Base-by-base conservation (phyloP, 176 grass and related monocot genomes). In the Avena atlantica region DNA sequence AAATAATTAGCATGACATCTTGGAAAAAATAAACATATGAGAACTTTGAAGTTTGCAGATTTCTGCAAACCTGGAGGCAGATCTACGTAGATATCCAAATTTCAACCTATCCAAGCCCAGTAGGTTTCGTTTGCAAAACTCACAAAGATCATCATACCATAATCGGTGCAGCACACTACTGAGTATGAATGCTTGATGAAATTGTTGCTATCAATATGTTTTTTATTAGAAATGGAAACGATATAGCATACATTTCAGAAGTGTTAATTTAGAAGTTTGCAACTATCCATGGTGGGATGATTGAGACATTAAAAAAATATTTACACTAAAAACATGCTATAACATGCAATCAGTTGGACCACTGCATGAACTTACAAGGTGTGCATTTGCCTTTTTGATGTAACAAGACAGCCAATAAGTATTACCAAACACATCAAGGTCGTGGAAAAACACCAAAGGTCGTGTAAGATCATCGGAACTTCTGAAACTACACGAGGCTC, bases 401-500 rank as follows among this genome's bases (percentile, higher is more conserved):
- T 50, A 50, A 50, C 11, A 50, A 50, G 12, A 58, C 53, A 21
- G 29, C 53, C 53, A 58, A 37, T 78, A 58, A 58, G 76, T 19
- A 59, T 78, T 78, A 59, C 55, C 76, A 79, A 79, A 79, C 77
- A 79, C 56, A 79, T 14, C 56, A 79, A 79, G 57, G 56, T 15
- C 76, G 76, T 42, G 77, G 77, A 23, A 79, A 79, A 12, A 79
- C 77, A 79, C 36, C 77, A 79, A 79, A 79, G 77, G 34, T 61
- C 36, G 19, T 62, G 77, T 44, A 61, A 79, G 77, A 61, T 79
- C 36, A 60, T 85, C 80, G 85, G 76, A 80, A 70, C 82, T 81
- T 50, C 77, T 15, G 78, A 81, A 89, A 81, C 37, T 86, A 89
- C 69, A 80, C 60, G 83, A 51, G 88, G 49, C 88, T 81, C 70